Conservation (phyloP, 1,139 yeast genomes). For the Geotrichum armillariae region DNA sequence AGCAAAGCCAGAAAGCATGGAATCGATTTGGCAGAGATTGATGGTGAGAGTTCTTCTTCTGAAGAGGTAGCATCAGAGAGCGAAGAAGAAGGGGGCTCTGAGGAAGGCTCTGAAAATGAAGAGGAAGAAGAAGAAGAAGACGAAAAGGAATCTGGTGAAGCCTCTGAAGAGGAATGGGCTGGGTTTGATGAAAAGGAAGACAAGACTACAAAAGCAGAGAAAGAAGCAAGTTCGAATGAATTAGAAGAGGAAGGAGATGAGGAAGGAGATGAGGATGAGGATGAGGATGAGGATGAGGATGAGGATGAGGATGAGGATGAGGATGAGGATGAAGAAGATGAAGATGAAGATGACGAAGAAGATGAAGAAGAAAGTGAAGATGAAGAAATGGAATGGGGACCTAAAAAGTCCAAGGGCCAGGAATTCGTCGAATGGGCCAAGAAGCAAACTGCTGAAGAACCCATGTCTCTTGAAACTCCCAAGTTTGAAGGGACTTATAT, state of each 20-base stretch:
- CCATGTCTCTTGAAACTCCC: conserved; percentile 34
- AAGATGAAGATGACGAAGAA: conserved; percentile 21
- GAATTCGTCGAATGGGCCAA: conserved; percentile 58
- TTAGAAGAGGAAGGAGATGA: conserved; percentile 25
- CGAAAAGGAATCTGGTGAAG: conserved; percentile 26
- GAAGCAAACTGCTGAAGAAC: conserved; percentile 27
- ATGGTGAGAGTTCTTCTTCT: conserved; percentile 41
- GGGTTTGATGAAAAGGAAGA: conserved; percentile 23
- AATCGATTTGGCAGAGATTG: conserved; percentile 39
- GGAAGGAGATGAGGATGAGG: conserved; percentile 28
- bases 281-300: conserved; percentile 24
- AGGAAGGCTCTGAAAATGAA: conserved; percentile 31
- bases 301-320: conserved; percentile 27
- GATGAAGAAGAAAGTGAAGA: conserved; percentile 26
- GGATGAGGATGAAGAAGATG: conserved; percentile 24
- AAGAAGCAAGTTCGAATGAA: conserved; percentile 25
- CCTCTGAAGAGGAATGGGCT: conserved; percentile 28
- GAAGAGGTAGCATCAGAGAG: conserved; percentile 27
- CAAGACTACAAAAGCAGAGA: conserved; percentile 24
- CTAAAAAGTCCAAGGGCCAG: conserved; percentile 42
- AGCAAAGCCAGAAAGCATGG: conserved; percentile 43
- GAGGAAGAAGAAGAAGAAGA: conserved; percentile 26
- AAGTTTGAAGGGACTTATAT: conserved; percentile 35
- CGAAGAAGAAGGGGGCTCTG: conserved; percentile 28
- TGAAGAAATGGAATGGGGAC: conserved; percentile 30